Percentiles rank a stretch among this genome's conserved stretches.
These are phyloP conservation scores for Phytophthora sp. DNA, from an alignment of 352 stramenopile species.

Conservation along the genomic window DNA sequence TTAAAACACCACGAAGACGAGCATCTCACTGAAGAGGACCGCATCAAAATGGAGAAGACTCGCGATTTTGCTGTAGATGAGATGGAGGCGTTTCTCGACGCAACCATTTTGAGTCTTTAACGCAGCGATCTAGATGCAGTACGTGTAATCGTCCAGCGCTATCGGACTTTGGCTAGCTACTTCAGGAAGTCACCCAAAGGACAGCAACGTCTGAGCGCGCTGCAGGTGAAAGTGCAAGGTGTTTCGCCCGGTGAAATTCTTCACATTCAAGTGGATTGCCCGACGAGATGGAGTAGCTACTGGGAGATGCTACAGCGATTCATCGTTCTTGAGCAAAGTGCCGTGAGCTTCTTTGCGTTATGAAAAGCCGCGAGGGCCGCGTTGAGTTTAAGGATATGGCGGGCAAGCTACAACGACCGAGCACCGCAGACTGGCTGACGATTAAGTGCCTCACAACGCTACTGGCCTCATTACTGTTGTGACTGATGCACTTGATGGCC, in stretches of 20 bases:
- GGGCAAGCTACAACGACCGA: background rate
- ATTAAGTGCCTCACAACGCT: conserved; percentile 11
- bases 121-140: conserved; percentile 5
- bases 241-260: background rate
- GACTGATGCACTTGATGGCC: background rate
- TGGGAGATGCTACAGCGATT: conserved; percentile 22
- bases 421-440: conserved; percentile 5
- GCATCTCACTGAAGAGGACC: conserved; percentile 8
- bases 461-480: background rate
- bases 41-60: background rate
- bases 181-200: conserved; percentile 28
- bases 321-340: background rate
- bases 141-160: conserved; percentile 9
- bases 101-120: background rate
- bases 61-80: conserved; percentile 11
- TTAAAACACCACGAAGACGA: conserved; percentile 11
- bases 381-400: conserved; percentile 11
- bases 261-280: conserved; percentile 5
- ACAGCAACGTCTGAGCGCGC: background rate
- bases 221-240: conserved; percentile 3
- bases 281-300: conserved; percentile 19
- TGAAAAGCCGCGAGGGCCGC: background rate
- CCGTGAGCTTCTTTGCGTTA: background rate
- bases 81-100: conserved; percentile 13
- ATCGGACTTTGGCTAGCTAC: conserved; percentile 17